Evolutionary conservation across 2,329 filamentous ascomycete species (phyloP).

Genomic region (Coniochaeta prunicola): DNA sequence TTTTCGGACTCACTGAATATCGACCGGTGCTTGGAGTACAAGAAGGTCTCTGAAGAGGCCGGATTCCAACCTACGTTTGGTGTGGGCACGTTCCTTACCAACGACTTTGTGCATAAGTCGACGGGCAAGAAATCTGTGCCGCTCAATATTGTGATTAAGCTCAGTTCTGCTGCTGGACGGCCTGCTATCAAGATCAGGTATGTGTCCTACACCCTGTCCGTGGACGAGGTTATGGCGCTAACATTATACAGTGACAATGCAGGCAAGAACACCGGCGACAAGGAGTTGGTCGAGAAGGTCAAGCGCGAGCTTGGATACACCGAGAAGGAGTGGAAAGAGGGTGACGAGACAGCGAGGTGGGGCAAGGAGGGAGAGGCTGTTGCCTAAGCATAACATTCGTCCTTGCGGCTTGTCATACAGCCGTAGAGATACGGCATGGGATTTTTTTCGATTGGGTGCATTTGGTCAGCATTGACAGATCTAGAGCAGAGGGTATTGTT

Average conservation of each 20-base stretch:
- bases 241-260: conserved; percentile 58
- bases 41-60: conserved; percentile 68
- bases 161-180: conserved; percentile 74
- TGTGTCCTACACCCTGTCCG: too few relatives aligned
- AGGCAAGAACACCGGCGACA: conserved; percentile 90
- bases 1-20: conserved; percentile 95
- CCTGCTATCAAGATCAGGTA: conserved; percentile 82
- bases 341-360: conserved; percentile 81
- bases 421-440: background rate
- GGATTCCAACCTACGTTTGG: conserved; percentile 87
- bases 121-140: conserved; percentile 80
- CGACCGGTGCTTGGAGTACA: conserved; percentile 85
- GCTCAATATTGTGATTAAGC: conserved; percentile 96
- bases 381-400: background rate
- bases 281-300: conserved; percentile 68
- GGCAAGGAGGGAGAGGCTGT: conserved; percentile 40
- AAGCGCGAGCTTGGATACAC: conserved; percentile 82
- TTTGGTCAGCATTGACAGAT: background rate
- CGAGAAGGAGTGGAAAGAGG: conserved; percentile 75
- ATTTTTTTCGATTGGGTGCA: background rate
- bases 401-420: background rate
- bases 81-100: conserved; percentile 91
- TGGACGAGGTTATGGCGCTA: background rate
- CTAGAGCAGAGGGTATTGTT: background rate
- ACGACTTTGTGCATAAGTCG: conserved; percentile 72